Percentiles rank a stretch among this genome's conserved stretches.
phyloP scores from a whole-genome alignment of 2,329 filamentous ascomycete species.

The Xylaria sp. region DNA sequence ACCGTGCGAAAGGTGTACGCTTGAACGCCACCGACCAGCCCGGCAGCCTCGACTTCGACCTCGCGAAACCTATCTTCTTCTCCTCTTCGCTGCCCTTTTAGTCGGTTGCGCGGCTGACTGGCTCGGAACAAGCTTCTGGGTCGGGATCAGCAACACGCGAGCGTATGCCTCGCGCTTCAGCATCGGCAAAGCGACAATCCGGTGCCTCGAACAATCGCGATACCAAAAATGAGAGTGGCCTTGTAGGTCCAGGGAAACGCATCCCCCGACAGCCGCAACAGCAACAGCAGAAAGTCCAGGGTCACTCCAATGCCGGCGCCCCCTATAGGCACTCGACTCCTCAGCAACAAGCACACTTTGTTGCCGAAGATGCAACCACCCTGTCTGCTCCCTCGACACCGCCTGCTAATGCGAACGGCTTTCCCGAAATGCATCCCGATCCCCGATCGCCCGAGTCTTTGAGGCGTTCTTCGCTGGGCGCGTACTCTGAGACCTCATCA shows the following conservation, averaged over 20 bases:
- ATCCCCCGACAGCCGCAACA: slow-evolving; percentile 43
- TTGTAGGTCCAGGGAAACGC: slow-evolving; percentile 80
- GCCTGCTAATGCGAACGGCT: slow-evolving; percentile 52
- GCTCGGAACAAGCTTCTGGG: slow-evolving; percentile 58
- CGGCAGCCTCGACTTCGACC: slow-evolving; percentile 9
- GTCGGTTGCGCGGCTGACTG: slow-evolving; percentile 50
- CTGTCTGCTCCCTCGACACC: slow-evolving; percentile 50
- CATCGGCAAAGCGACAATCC: slow-evolving; percentile 70
- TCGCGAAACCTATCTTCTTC: slow-evolving; percentile 7
- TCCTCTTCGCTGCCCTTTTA: slow-evolving; percentile 35
- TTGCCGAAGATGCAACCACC: slow-evolving; percentile 47
- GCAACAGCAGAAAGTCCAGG: slow-evolving; percentile 55
- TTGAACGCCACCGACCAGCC: slow-evolving; percentile 18
- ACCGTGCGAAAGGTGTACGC: slow-evolving; percentile 16
- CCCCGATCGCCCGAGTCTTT: slow-evolving; percentile 54
- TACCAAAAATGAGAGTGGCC: slow-evolving; percentile 85
- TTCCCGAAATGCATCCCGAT: slow-evolving; percentile 54
- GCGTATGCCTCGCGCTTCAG: slow-evolving; percentile 70
- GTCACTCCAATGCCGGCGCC: slow-evolving; percentile 53
- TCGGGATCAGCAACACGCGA: slow-evolving; percentile 52
- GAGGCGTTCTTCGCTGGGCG: slow-evolving; percentile 52
- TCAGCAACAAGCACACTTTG: slow-evolving; percentile 41
- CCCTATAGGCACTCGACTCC: slow-evolving; percentile 30
- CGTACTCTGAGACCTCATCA: slow-evolving; percentile 65
- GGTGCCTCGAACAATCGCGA: slow-evolving; percentile 72